phyloP scores from a whole-genome alignment of 352 stramenopile genomes.

The Poterioochromonas sp. region DNA sequence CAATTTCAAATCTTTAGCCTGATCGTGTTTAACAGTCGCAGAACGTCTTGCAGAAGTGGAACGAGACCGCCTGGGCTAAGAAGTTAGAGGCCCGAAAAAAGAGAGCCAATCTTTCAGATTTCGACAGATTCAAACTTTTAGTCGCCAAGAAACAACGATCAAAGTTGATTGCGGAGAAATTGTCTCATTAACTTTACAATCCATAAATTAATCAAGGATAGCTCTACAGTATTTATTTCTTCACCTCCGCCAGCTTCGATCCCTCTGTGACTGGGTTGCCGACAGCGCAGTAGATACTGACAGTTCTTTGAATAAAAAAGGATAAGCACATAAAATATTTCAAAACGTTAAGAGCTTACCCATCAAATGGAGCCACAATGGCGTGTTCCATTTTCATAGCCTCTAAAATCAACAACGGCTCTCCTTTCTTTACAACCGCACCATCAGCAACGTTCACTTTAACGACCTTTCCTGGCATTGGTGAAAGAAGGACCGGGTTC shows the following conservation, averaged over 20 bases:
- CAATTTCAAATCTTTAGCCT: neutral
- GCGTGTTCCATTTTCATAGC: conserved; percentile 80
- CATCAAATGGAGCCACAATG: conserved; percentile 23
- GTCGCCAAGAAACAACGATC: conserved; percentile 95
- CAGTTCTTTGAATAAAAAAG: neutral
- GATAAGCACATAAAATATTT: neutral
- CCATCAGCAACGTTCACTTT: conserved; percentile 69
- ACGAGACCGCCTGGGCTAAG: conserved; percentile 89
- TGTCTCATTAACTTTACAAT: conserved; percentile 37
- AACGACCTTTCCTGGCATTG: conserved; percentile 78
- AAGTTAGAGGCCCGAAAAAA: conserved; percentile 93
- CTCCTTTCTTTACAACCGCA: conserved; percentile 59
- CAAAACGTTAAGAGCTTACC: neutral
- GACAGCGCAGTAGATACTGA: neutral
- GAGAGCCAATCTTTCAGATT: conserved; percentile 85
- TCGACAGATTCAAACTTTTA: conserved; percentile 99
- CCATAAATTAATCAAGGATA: neutral
- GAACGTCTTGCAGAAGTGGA: conserved; percentile 86
- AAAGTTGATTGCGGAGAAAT: conserved; percentile 81
- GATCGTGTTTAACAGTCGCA: conserved; percentile 52
- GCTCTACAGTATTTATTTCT: neutral
- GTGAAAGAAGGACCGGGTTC: conserved; percentile 45
- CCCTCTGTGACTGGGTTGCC: neutral
- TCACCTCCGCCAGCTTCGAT: conserved; percentile 4
- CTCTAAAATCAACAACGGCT: conserved; percentile 76